These are phyloP conservation scores for Ganoderma sinense DNA, from an alignment of 1,284 basidiomycete genomes.

Conservation along the genomic window DNA sequence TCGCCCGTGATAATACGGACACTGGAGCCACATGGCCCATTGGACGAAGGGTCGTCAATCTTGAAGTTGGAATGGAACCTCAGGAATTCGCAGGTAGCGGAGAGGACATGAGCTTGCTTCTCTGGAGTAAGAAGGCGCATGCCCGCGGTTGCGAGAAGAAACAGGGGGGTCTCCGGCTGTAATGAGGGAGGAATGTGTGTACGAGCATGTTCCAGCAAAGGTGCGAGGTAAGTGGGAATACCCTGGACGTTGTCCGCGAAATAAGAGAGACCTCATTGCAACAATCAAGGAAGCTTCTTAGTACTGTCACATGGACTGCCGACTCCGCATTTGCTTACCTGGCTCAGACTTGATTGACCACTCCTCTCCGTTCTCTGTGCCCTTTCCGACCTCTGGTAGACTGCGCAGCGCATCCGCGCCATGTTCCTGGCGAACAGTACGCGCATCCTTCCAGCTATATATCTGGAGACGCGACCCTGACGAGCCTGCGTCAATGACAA, in stretches of 20 bases:
- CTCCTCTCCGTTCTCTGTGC: slow-evolving; percentile 78
- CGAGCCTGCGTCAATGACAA: slow-evolving; percentile 98
- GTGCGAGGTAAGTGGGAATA: slow-evolving; percentile 81
- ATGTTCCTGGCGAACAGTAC: slow-evolving; percentile 54
- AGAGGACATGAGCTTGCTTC: slow-evolving; percentile 78
- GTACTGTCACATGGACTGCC: neutral
- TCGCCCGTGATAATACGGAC: slow-evolving; percentile 97
- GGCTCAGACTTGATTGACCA: slow-evolving; percentile 96
- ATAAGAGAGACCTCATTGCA: slow-evolving; percentile 82
- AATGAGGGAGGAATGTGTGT: slow-evolving; percentile 87
- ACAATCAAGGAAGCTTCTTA: neutral
- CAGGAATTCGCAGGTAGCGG: slow-evolving; percentile 83
- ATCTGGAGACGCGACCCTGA: slow-evolving; percentile 96
- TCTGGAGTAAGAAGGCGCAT: slow-evolving; percentile 87
- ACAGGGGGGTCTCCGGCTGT: slow-evolving; percentile 87
- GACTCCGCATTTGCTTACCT: slow-evolving; percentile 60
- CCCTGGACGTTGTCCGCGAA: slow-evolving; percentile 76
- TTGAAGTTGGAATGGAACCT: slow-evolving; percentile 77
- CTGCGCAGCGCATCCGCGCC: slow-evolving; percentile 53
- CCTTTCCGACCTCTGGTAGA: slow-evolving; percentile 92
- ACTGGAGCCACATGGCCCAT: slow-evolving; percentile 87
- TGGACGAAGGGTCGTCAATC: slow-evolving; percentile 66
- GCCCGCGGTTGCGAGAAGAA: slow-evolving; percentile 95
- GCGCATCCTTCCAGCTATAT: slow-evolving; percentile 94
- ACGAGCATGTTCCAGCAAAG: slow-evolving; percentile 86